Evolutionary conservation across 768 basidiomycete genomes (phyloP), one percentile per base, ranked within the genome.

Genomic region (Rubroboletus pulcherrimus): DNA sequence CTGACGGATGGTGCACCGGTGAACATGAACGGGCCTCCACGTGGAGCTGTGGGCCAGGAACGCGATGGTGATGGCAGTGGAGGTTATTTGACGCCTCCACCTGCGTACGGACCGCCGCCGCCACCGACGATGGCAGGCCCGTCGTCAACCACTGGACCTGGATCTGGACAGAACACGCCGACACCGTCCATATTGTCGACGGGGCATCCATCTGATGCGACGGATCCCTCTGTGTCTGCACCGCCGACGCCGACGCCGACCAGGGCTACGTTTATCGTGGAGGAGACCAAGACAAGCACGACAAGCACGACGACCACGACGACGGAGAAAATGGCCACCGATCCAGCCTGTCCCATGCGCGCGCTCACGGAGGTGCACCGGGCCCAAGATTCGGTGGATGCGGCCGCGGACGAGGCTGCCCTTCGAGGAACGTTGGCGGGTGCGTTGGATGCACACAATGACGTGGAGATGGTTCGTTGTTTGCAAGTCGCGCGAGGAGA

Each of bases 401-500:
- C 64, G 4, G 64, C 62, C 33, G 64, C 33, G 7, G 66, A 67
- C 19, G 63, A 58, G 49, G 67, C 51, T 19, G 47, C 66, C 6
- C 66, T 69, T 44, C 67, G 48, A 19, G 59, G 64, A 17, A 49
- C 55, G 17, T 45, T 67, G 41, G 51, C 11, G 12, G 57, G 58
- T 7, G 66, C 61, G 1, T 34, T 67, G 42, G n/a, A 51, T 12
- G 49, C 54, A 1, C 39, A 41, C 7, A 64, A 49, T 44, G 66
- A 67, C 39, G 54, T 59, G 26, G 66, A 58, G 31, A 53, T 67
- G 57, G 50, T 69, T 24, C 62, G 59, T 37, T 45, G 59, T 41
- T 54, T 67, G 55, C 66, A 67, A 41, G 65, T 67, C 1, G 55
- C 47, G 1, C 50, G 55, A 24, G 63, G 48, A 30, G 67, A 67